Evolutionary conservation across 2,329 filamentous ascomycete species (phyloP), one percentile per base, ranked within the genome.

Genomic region (Fusarium phyllophilum): DNA sequence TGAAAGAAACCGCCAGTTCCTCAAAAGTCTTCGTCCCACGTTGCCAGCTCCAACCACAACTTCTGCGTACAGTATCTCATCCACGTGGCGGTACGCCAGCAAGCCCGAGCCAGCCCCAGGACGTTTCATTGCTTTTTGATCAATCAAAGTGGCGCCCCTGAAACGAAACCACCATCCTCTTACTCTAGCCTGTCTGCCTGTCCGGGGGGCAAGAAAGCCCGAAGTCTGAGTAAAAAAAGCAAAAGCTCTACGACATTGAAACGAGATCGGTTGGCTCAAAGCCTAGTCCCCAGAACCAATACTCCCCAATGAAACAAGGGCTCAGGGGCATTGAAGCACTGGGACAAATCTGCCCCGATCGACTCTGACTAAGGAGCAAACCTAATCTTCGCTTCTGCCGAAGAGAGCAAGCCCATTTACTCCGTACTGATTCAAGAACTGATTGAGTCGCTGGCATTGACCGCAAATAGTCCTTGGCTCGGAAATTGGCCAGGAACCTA

Each of bases 291-390:
- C 66, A 76, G 67, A 72, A 56, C 51, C 70, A 54, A 56, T 75
- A 55, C 49, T 60, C 68, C 75, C 65, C 62, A 66, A 65, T 78
- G 77, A 78, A 78, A 78, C 77, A 66, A 72, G 66, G 65, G 54
- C 56, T 66, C 73, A 68, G 51, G 65, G 66, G 66, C 48, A 41
- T 57, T 51, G 42, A 67, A 66, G 66, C 57, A 64, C 72, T 73
- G 66, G 67, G 51, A 34, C 67, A 57, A 58, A 59, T 63, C 57
- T 66, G 48, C n/a, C 46, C 54, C 49, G 52, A 60, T 67, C 61
- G 62, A 69, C 66, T 68, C 57, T 55, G 39, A 54, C 52, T 59
- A 69, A 72, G 72, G 46, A 72, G 64, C 61, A 60, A 69, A 75
- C 56, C 51, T 72, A 36, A 49, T 54, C 29, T 54, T 69, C 58